Conservation (phyloP, 2,329 filamentous ascomycete species). For the Metarhizium humberi region DNA sequence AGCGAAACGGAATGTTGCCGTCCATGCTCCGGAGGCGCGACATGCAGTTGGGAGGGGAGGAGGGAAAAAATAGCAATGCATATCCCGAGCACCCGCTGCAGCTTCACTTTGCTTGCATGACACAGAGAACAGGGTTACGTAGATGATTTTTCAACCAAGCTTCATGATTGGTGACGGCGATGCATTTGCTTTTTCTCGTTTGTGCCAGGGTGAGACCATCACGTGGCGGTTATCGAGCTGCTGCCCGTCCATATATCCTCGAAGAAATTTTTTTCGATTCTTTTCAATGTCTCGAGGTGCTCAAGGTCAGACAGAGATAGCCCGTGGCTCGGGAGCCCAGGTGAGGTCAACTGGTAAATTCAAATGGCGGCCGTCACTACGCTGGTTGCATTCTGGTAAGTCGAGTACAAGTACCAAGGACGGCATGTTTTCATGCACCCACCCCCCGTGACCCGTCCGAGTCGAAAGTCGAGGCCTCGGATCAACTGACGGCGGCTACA, state of each 20-base stretch:
- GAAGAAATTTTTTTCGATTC: neutral
- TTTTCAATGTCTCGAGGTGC: no score
- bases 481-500: neutral
- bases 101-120: neutral
- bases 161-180: neutral
- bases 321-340: no score
- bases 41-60: no score
- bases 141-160: neutral
- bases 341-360: neutral
- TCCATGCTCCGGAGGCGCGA: no score
- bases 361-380: neutral
- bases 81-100: neutral
- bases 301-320: no score
- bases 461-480: no score
- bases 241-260: neutral
- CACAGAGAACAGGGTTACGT: neutral
- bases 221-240: neutral
- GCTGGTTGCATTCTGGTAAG: neutral
- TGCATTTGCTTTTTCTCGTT: neutral
- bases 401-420: no score
- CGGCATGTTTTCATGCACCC: neutral
- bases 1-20: no score
- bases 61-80: no score
- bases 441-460: no score
- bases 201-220: neutral